Conservation (phyloP, 352 stramenopile genomes). For the Peronosclerospora sorghi region DNA sequence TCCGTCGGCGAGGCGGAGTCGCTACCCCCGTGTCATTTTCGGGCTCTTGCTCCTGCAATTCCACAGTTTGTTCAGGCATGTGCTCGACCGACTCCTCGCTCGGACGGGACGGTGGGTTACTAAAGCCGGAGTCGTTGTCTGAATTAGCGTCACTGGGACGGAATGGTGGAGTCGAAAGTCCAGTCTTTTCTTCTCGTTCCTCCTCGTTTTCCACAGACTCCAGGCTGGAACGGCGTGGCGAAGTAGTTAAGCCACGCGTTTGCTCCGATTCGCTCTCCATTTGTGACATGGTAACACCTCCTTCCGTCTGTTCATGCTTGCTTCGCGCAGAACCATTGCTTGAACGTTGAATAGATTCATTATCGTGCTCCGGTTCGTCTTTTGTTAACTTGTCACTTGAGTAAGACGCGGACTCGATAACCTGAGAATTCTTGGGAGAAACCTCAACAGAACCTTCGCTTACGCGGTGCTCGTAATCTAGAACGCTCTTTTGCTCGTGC, state of each 20-base stretch:
- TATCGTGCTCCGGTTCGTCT: background rate
- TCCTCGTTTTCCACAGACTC: background rate
- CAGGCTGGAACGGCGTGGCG: constrained; percentile 2
- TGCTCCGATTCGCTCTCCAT: constrained; percentile 1
- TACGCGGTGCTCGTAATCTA: constrained; percentile 1
- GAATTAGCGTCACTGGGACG: constrained; percentile 2
- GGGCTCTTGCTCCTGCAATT: no score
- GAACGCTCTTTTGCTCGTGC: background rate
- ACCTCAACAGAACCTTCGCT: constrained; percentile 11
- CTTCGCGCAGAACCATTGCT: constrained; percentile 1
- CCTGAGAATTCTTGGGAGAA: background rate
- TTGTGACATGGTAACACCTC: background rate
- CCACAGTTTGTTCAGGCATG: background rate
- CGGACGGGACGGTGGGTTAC: background rate
- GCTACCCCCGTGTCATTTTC: no score
- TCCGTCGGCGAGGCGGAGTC: no score
- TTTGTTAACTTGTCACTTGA: constrained; percentile 4
- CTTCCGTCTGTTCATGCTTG: background rate
- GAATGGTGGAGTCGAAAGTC: background rate
- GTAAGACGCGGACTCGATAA: background rate
- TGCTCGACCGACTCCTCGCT: background rate
- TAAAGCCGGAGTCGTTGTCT: constrained; percentile 2
- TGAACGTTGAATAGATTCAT: background rate
- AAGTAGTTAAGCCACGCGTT: background rate
- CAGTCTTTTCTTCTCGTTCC: constrained; percentile 2